Evolutionary conservation across 257 asterid species (phyloP).

Genomic region (Jaltomata sinuosa): DNA sequence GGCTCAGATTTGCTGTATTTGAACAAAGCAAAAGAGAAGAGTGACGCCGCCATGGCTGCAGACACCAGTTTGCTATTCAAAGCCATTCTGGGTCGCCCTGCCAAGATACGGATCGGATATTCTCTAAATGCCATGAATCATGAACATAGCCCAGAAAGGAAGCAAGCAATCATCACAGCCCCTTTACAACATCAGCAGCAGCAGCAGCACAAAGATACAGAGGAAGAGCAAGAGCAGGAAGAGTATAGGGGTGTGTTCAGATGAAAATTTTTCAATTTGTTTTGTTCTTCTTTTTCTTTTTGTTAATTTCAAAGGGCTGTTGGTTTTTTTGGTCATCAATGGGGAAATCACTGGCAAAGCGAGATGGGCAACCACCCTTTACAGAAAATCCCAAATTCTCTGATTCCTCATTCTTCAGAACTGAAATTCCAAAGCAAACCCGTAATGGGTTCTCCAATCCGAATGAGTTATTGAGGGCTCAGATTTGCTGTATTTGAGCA

Average conservation of each 20-base stretch:
- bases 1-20: background rate
- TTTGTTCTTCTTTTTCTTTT: background rate
- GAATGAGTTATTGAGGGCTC: background rate
- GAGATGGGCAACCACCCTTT: background rate
- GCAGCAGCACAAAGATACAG: background rate
- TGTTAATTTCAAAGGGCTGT: background rate
- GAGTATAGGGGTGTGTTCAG: background rate
- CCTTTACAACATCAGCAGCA: background rate
- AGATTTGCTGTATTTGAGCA: background rate
- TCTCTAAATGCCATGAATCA: background rate
- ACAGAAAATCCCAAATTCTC: background rate
- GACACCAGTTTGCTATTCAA: background rate
- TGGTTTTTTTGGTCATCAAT: background rate
- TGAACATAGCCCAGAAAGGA: background rate
- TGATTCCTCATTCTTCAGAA: background rate
- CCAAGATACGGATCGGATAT: background rate
- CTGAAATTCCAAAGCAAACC: background rate
- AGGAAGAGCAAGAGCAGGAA: background rate
- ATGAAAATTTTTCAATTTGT: background rate
- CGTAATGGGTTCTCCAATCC: no score
- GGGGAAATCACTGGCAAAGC: background rate
- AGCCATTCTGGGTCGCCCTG: background rate
- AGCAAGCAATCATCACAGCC: background rate
- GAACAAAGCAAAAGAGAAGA: background rate
- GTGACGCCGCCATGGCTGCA: constrained; percentile 14